phyloP scores from a whole-genome alignment of 2,329 filamentous ascomycete genomes.

The Thermothelomyces thermophilus region DNA sequence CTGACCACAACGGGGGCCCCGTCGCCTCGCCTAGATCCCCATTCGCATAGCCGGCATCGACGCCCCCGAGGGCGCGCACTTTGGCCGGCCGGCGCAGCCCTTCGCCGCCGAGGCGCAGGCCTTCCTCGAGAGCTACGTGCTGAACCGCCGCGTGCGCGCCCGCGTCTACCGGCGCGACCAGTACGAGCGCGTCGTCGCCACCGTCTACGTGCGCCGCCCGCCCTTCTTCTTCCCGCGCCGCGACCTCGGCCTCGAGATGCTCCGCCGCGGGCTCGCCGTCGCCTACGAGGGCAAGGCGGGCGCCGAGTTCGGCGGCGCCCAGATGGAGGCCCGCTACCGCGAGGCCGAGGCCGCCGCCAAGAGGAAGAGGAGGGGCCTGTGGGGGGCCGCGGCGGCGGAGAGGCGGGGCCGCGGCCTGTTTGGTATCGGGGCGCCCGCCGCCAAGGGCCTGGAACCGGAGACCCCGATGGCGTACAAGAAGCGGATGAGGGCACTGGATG shows the following conservation, averaged over 20 bases:
- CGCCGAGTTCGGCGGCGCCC: constrained; percentile 73
- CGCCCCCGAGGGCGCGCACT: constrained; percentile 88
- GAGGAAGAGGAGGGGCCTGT: constrained; percentile 62
- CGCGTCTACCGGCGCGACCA: constrained; percentile 81
- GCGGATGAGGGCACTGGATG: constrained; percentile 32
- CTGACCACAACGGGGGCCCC: background rate
- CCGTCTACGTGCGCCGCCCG: constrained; percentile 64
- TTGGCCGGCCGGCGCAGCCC: constrained; percentile 81
- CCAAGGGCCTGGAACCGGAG: constrained; percentile 43
- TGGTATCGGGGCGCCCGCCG: too few relatives aligned
- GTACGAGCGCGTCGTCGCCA: constrained; percentile 85
- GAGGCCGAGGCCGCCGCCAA: constrained; percentile 62
- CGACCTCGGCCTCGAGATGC: constrained; percentile 86
- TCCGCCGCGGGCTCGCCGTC: constrained; percentile 76
- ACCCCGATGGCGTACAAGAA: constrained; percentile 85
- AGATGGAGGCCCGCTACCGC: constrained; percentile 55
- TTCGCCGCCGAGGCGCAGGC: constrained; percentile 71
- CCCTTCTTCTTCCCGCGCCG: constrained; percentile 51
- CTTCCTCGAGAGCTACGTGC: constrained; percentile 71
- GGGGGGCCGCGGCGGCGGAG: constrained; percentile 58
- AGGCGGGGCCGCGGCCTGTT: constrained; percentile 28
- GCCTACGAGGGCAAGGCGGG: constrained; percentile 91
- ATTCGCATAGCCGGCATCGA: constrained; percentile 88
- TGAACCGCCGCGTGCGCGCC: constrained; percentile 68
- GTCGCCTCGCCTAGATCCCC: constrained; percentile 55